Evolutionary conservation across 2,329 filamentous ascomycete genomes (phyloP).

Genomic region (Calonectria pteridis): DNA sequence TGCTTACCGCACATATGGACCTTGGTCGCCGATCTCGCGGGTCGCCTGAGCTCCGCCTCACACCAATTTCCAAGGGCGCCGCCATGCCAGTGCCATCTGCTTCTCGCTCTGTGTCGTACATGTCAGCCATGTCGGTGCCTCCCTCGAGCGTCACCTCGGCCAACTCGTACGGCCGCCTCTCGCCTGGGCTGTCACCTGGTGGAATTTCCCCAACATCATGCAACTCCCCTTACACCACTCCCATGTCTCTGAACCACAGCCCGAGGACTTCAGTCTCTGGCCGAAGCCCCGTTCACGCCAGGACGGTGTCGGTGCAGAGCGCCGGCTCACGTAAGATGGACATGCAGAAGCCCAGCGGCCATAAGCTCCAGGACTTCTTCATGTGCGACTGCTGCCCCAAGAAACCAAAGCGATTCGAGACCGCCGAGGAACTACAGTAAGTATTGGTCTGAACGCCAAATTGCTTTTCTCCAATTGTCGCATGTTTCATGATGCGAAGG

Average conservation of each 20-base stretch:
- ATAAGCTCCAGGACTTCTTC: constrained; percentile 66
- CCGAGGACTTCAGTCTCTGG: constrained; percentile 60
- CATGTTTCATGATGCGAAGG: background rate
- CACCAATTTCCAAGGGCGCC: constrained; percentile 58
- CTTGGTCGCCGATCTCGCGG: constrained; percentile 63
- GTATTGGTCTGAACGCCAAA: constrained; percentile 42
- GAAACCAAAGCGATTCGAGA: constrained; percentile 96
- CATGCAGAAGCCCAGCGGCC: constrained; percentile 58
- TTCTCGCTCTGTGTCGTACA: constrained; percentile 62
- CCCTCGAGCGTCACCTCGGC: constrained; percentile 58
- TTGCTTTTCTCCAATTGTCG: background rate
- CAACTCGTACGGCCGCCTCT: constrained; percentile 60
- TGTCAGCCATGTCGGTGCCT: constrained; percentile 58
- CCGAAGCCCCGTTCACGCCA: constrained; percentile 57
- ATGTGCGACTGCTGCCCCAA: constrained; percentile 97
- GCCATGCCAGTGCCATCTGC: constrained; percentile 58
- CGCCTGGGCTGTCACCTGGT: constrained; percentile 61
- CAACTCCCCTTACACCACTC: constrained; percentile 63
- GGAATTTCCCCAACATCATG: constrained; percentile 64
- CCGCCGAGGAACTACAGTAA: constrained; percentile 85
- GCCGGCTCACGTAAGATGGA: constrained; percentile 66
- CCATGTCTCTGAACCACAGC: constrained; percentile 63
- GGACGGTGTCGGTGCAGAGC: constrained; percentile 61
- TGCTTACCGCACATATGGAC: constrained; percentile 56
- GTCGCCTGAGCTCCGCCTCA: constrained; percentile 65